phyloP scores from a whole-genome alignment of 2,329 filamentous ascomycete species.

The Chlorencoelia australis region DNA sequence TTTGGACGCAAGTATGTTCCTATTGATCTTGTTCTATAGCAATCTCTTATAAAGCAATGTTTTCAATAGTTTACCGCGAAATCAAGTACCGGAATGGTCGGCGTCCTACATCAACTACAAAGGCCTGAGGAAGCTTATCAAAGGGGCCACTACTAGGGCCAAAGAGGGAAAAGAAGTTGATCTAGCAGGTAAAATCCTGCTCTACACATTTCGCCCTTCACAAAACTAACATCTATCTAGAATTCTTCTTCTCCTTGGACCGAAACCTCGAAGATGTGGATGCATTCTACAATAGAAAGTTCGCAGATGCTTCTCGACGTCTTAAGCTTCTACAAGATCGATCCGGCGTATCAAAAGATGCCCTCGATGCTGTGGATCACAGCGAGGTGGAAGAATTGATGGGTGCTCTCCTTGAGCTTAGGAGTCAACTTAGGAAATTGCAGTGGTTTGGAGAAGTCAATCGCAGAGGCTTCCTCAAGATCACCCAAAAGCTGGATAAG shows the following conservation, averaged over 20 bases:
- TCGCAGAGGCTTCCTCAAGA: conserved; percentile 88
- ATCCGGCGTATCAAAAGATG: conserved; percentile 66
- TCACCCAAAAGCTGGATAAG: conserved; percentile 98
- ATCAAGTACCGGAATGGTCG: conserved; percentile 83
- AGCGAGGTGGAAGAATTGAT: conserved; percentile 89
- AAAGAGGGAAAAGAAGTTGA: conserved; percentile 69
- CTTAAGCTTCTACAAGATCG: conserved; percentile 79
- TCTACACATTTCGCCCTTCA: conserved; percentile 24
- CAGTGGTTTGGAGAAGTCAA: conserved; percentile 99
- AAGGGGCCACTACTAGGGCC: conserved; percentile 53
- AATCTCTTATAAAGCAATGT: neutral
- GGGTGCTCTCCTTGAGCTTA: conserved; percentile 78
- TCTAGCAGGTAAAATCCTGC: conserved; percentile 66
- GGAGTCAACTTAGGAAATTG: conserved; percentile 78
- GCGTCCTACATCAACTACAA: conserved; percentile 83
- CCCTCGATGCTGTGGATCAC: conserved; percentile 64
- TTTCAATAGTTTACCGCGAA: conserved; percentile 54
- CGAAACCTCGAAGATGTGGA: conserved; percentile 97
- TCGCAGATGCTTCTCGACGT: conserved; percentile 71
- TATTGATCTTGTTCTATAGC: conserved; percentile 4
- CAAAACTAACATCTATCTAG: conserved; percentile 37
- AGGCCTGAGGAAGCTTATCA: conserved; percentile 90
- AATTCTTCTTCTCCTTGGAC: conserved; percentile 94
- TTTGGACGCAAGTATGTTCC: conserved; percentile 49
- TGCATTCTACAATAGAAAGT: conserved; percentile 94